Evolutionary conservation across 768 basidiomycete species (phyloP).

Genomic region (Boletus sensibilis): DNA sequence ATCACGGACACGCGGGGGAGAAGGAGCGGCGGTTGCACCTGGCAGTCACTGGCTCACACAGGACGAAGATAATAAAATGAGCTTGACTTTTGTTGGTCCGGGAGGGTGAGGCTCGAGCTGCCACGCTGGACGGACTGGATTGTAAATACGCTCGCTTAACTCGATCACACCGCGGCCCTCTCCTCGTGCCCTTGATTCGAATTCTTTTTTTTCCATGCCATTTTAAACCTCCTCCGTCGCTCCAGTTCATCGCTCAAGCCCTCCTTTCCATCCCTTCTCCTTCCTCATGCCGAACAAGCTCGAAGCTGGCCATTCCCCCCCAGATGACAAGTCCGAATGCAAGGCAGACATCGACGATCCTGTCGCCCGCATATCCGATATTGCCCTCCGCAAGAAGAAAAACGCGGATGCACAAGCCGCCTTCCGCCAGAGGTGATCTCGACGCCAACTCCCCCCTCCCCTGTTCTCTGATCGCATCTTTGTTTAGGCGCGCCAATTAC

Average conservation of each 20-base stretch:
- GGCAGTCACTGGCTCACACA: neutral
- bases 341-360: slow-evolving; percentile 38
- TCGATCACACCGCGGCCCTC: slow-evolving; percentile 40
- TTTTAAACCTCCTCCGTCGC: slow-evolving; percentile 47
- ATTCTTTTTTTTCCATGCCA: slow-evolving; percentile 62
- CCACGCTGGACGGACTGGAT: slow-evolving; percentile 34
- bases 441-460: neutral
- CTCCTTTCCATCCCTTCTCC: slow-evolving; percentile 5
- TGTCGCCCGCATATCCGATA: slow-evolving; percentile 53
- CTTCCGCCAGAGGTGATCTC: slow-evolving; percentile 58
- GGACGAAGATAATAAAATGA: neutral
- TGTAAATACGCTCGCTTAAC: slow-evolving; percentile 40
- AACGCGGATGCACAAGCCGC: slow-evolving; percentile 89
- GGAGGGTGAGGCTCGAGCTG: slow-evolving; percentile 15
- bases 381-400: slow-evolving; percentile 80
- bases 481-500: slow-evolving; percentile 68
- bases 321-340: slow-evolving; percentile 38
- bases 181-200: slow-evolving; percentile 70
- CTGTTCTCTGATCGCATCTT: slow-evolving; percentile 23
- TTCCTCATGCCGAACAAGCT: slow-evolving; percentile 32
- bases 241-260: slow-evolving; percentile 11
- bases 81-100: neutral
- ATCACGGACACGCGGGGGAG: slow-evolving; percentile 4
- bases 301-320: slow-evolving; percentile 27
- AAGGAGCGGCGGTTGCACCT: neutral